Conservation (phyloP, 1,139 yeast genomes). For the Yamadazyma friedrichii region DNA sequence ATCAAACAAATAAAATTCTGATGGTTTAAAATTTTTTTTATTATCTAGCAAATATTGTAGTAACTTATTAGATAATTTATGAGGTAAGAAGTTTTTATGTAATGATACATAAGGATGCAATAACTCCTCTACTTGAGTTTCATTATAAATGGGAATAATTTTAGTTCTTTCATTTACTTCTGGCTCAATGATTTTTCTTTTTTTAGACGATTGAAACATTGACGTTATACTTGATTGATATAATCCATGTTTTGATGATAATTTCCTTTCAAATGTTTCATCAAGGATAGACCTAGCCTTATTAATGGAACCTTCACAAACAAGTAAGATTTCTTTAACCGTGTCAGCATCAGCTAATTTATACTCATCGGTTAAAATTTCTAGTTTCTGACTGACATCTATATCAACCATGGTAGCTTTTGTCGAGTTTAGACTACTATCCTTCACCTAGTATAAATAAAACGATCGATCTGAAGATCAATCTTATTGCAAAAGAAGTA, state of each 20-base stretch:
- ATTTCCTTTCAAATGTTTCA: conserved; percentile 16
- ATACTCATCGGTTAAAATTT: conserved; percentile 15
- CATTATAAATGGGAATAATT: conserved; percentile 18
- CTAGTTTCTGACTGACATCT: conserved; percentile 4
- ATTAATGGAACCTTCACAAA: conserved; percentile 38
- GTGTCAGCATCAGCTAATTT: conserved; percentile 22
- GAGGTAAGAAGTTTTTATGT: conserved; percentile 51
- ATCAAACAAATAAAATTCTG: conserved; percentile 59
- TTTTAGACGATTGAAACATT: conserved; percentile 10
- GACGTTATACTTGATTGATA: conserved; percentile 24
- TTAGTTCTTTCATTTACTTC: conserved; percentile 16
- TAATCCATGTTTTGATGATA: conserved; percentile 12
- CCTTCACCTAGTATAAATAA: neutral
- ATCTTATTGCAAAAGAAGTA: neutral
- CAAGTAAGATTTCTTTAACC: conserved; percentile 33
- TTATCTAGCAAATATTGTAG: conserved; percentile 41
- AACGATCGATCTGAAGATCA: neutral
- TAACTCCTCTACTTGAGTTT: conserved; percentile 40
- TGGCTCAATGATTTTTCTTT: conserved; percentile 3
- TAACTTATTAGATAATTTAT: conserved; percentile 43
- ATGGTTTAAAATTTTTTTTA: conserved; percentile 33
- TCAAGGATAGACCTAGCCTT: conserved; percentile 27
- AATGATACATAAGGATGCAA: conserved; percentile 48
- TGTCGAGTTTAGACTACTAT: neutral
- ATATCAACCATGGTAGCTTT: too few relatives aligned